phyloP scores from a whole-genome alignment of 1,139 yeast species.

The Blastobotrys indianensis region DNA sequence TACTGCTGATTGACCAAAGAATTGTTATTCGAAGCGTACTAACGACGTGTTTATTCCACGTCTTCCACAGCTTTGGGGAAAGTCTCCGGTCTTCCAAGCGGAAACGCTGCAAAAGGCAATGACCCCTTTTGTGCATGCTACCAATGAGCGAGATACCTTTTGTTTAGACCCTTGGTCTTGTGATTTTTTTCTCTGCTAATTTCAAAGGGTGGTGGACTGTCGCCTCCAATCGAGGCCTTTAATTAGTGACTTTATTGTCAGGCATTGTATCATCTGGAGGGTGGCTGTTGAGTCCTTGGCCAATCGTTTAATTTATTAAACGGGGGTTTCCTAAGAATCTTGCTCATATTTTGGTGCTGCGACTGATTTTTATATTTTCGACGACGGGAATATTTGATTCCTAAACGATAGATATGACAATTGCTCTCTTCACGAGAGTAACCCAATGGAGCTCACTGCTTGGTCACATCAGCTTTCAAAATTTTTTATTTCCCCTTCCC shows the following conservation, averaged over 20 bases:
- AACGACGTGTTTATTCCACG: conserved; percentile 11
- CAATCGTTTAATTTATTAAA: neutral
- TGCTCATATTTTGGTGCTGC: neutral
- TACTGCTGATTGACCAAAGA: conserved; percentile 14
- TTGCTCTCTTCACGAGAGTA: conserved; percentile 17
- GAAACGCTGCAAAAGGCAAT: conserved; percentile 20
- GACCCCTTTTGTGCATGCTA: neutral
- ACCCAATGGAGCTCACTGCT: conserved; percentile 32
- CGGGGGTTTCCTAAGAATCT: conserved; percentile 1
- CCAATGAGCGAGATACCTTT: neutral
- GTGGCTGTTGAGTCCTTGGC: neutral
- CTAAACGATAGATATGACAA: conserved; percentile 29
- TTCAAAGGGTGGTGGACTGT: conserved; percentile 2
- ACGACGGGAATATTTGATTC: conserved; percentile 12
- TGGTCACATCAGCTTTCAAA: conserved; percentile 18
- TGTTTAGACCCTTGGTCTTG: conserved; percentile 1
- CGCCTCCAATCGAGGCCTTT: conserved; percentile 9
- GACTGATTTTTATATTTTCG: conserved; percentile 4
- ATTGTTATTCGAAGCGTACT: conserved; percentile 29
- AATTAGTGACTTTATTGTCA: neutral
- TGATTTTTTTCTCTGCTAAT: conserved; percentile 1
- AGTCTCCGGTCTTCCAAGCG: conserved; percentile 31
- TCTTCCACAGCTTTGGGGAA: conserved; percentile 29
- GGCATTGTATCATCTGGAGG: neutral
- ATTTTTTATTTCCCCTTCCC: conserved; percentile 4